Evolutionary conservation across 768 basidiomycete genomes (phyloP).

Genomic region (Leccinum longicurvipes): DNA sequence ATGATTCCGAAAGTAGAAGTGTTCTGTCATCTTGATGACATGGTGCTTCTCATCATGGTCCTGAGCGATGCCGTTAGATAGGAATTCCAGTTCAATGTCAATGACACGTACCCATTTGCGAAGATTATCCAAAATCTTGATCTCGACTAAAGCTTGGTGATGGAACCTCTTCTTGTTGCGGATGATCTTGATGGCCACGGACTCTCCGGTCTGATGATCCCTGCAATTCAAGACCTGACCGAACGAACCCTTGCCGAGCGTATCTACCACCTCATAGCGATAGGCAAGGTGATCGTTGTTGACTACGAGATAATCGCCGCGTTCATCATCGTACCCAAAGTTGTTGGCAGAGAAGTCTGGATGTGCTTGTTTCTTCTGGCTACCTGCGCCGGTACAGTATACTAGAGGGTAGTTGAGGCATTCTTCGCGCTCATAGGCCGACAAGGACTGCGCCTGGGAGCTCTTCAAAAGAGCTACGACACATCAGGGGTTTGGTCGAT

Average conservation of each 20-base stretch:
- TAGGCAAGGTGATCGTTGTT: conserved; percentile 91
- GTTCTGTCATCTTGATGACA: conserved; percentile 97
- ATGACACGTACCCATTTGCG: conserved; percentile 86
- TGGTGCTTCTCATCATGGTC: conserved; percentile 96
- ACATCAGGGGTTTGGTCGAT: conserved; percentile 6
- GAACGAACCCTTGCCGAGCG: conserved; percentile 96
- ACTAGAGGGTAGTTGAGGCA: conserved; percentile 83
- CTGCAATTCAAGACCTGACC: conserved; percentile 96
- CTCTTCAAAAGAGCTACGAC: conserved; percentile 61
- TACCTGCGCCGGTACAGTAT: conserved; percentile 76
- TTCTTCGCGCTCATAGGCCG: conserved; percentile 88
- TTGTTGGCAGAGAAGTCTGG: conserved; percentile 77
- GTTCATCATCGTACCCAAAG: conserved; percentile 95
- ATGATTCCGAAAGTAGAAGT: conserved; percentile 97
- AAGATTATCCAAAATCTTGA: conserved; percentile 95
- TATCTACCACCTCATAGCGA: conserved; percentile 92
- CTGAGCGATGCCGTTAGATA: conserved; percentile 44
- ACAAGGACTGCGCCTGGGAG: conserved; percentile 66
- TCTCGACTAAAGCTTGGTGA: conserved; percentile 97
- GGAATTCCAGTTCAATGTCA: not conserved
- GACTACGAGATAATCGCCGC: conserved; percentile 93
- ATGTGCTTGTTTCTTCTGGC: conserved; percentile 80
- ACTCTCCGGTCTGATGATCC: conserved; percentile 91
- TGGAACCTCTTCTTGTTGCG: conserved; percentile 99
- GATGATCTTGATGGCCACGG: conserved; percentile 99